These are phyloP conservation scores for Arthrinium puccinioides DNA, from an alignment of 2,329 filamentous ascomycete species.

Conservation along the genomic window DNA sequence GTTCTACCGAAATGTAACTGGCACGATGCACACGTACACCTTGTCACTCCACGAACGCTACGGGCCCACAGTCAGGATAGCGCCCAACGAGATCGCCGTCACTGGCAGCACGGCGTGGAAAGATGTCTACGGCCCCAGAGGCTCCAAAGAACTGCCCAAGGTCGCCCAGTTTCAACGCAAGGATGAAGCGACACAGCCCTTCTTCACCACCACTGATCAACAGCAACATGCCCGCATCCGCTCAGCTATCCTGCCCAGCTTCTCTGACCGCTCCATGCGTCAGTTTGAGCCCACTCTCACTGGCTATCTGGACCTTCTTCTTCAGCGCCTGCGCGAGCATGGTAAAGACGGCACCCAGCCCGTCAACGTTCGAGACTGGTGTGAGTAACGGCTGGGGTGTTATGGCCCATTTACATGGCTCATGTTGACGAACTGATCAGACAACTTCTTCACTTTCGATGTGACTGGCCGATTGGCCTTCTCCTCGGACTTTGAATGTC, in stretches of 20 bases:
- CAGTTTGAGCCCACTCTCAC: conserved; percentile 1
- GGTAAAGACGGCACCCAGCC: not conserved
- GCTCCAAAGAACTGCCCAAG: no score
- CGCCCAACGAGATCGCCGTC: conserved; percentile 9
- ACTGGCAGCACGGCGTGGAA: no score
- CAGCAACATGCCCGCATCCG: no score
- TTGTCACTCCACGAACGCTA: conserved; percentile 5
- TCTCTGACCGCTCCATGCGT: conserved; percentile 1
- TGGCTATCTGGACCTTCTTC: not conserved
- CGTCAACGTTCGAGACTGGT: not conserved
- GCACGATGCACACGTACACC: conserved; percentile 5
- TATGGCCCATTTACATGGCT: not conserved
- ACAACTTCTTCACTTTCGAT: conserved; percentile 1
- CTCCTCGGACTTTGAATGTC: conserved; percentile 1
- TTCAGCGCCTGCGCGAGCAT: conserved; percentile 1
- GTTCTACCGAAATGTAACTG: conserved; percentile 9
- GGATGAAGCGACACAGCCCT: no score
- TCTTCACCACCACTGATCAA: no score
- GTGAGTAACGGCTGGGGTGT: not conserved
- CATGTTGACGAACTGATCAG: not conserved
- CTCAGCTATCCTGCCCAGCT: not conserved
- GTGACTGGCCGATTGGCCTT: not conserved
- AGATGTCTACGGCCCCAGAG: no score
- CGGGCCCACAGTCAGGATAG: conserved; percentile 7
- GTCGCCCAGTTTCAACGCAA: no score